Percentiles rank a stretch among this genome's conserved stretches.
Conservation (phyloP, 768 basidiomycete genomes). For the Leucogyrophana mollusca region DNA sequence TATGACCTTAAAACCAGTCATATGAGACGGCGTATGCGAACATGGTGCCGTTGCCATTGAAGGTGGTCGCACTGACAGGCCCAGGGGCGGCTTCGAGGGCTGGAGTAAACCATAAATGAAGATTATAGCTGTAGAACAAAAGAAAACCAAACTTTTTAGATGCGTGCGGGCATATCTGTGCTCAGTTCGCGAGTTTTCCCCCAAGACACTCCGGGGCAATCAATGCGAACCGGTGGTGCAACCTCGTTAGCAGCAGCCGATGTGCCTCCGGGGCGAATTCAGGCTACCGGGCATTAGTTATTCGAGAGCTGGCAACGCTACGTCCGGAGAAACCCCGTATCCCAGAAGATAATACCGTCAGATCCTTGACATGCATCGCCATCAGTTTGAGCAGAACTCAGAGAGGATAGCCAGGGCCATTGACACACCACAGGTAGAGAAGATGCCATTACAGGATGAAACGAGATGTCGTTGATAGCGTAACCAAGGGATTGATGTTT, state of each 20-base stretch:
- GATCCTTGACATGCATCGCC: conserved; percentile 44
- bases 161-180: conserved; percentile 87
- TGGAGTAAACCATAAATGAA: conserved; percentile 7
- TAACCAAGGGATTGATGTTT: conserved; percentile 74
- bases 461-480: conserved; percentile 83
- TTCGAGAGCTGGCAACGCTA: conserved; percentile 36
- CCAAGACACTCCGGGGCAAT: conserved; percentile 29
- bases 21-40: conserved; percentile 93
- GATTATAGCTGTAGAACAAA: too few species aligned
- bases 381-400: background rate
- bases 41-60: conserved; percentile 85
- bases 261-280: conserved; percentile 29
- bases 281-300: conserved; percentile 37
- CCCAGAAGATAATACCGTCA: conserved; percentile 91
- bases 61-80: conserved; percentile 77
- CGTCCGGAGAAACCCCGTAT: conserved; percentile 60
- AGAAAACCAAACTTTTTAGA: conserved; percentile 94
- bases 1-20: conserved; percentile 92
- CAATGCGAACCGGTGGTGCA: conserved; percentile 38
- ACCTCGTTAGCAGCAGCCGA: conserved; percentile 35
- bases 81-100: conserved; percentile 67
- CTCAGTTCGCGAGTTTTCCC: too few species aligned
- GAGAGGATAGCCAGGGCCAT: background rate
- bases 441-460: conserved; percentile 85
- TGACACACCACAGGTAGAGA: conserved; percentile 69